phyloP scores from a whole-genome alignment of 306 rosid genomes.

The Casuarina equisetifolia region DNA sequence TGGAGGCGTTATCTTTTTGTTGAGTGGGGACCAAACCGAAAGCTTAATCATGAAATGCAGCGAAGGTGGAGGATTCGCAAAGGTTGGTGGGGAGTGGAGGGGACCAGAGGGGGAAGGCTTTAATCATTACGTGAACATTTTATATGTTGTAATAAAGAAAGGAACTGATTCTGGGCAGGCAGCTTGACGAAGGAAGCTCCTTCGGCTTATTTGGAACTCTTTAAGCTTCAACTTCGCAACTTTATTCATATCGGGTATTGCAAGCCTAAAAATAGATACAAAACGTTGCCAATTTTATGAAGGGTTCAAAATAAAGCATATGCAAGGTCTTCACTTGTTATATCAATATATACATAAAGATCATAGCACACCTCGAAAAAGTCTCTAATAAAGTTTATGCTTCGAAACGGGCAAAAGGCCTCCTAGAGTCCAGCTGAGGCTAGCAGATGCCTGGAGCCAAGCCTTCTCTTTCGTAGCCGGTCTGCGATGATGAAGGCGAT shows the following conservation, averaged over 20 bases:
- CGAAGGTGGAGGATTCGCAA: not conserved
- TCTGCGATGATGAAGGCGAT: slow-evolving; percentile 41
- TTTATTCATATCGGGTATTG: no score
- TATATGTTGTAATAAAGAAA: not conserved
- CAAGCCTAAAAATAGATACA: no score
- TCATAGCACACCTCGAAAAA: not conserved
- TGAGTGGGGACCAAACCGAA: no score
- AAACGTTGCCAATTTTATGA: no score
- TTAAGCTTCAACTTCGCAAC: no score
- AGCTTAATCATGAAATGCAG: no score
- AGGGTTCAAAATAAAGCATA: no score
- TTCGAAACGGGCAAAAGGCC: not conserved
- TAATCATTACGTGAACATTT: no score
- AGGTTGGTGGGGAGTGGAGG: not conserved
- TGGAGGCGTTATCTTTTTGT: not conserved
- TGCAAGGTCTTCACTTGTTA: no score
- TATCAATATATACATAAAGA: not conserved
- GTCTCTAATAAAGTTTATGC: not conserved
- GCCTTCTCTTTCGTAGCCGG: slow-evolving; percentile 37
- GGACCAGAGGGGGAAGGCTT: not conserved
- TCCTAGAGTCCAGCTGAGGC: slow-evolving; percentile 3
- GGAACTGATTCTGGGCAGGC: not conserved
- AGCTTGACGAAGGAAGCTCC: not conserved
- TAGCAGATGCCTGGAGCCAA: slow-evolving; percentile 2
- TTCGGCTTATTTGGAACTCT: no score